These are phyloP conservation scores for Baudoinia panamericana DNA, from an alignment of 495 filamentous ascomycete species.

Conservation along the genomic window DNA sequence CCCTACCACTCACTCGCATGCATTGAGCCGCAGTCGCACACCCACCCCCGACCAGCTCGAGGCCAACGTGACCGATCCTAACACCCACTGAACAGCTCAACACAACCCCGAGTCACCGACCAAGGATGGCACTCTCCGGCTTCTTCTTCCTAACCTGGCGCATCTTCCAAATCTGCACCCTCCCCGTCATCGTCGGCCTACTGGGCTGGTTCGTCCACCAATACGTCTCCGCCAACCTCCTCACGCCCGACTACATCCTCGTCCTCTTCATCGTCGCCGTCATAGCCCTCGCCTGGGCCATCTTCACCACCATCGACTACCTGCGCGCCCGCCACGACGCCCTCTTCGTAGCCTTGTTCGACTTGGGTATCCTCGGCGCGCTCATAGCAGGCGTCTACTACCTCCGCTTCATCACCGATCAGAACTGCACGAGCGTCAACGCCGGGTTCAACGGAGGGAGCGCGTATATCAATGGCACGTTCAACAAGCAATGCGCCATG, in stretches of 20 bases:
- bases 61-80: neutral
- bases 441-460: conserved; percentile 18
- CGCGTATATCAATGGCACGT: conserved; percentile 40
- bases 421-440: conserved; percentile 50
- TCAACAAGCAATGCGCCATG: conserved; percentile 74
- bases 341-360: conserved; percentile 62
- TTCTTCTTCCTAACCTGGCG: conserved; percentile 78
- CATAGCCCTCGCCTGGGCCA: conserved; percentile 62
- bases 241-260: conserved; percentile 70
- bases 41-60: too few species aligned
- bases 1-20: too few species aligned
- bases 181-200: conserved; percentile 85
- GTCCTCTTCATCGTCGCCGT: conserved; percentile 84
- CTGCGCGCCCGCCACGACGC: conserved; percentile 57
- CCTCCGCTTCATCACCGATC: conserved; percentile 53
- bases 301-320: conserved; percentile 72
- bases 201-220: conserved; percentile 73
- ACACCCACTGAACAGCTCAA: neutral
- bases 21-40: neutral
- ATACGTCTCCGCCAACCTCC: conserved; percentile 51
- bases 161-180: conserved; percentile 63
- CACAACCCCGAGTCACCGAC: conserved; percentile 4
- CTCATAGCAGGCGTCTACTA: conserved; percentile 71
- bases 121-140: conserved; percentile 35
- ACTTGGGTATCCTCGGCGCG: conserved; percentile 67